Conservation (phyloP, 306 rosid genomes). For the Senna siamea region DNA sequence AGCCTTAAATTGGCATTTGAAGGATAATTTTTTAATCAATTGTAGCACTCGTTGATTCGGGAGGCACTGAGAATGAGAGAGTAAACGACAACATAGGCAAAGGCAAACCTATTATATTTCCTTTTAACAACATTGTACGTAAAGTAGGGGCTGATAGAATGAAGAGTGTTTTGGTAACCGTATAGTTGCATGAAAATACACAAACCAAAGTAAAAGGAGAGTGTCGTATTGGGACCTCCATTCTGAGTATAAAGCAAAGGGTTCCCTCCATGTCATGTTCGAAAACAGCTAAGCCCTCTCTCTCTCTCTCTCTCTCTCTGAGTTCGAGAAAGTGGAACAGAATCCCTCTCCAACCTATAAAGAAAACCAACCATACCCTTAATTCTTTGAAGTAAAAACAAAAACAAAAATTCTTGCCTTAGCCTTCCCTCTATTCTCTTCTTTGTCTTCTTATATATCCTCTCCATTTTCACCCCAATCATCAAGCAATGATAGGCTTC, state of each 20-base stretch:
- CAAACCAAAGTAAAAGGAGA: conserved; percentile 68
- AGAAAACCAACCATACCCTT: conserved; percentile 66
- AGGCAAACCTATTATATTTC: conserved; percentile 47
- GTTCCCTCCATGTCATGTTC: conserved; percentile 69
- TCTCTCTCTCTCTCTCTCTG: conserved; percentile 41
- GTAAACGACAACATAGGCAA: conserved; percentile 18
- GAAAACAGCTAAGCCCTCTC: conserved; percentile 54
- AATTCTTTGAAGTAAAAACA: conserved; percentile 42
- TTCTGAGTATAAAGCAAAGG: conserved; percentile 76
- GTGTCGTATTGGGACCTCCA: conserved; percentile 56
- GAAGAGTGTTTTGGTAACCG: conserved; percentile 59
- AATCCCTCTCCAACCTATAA: conserved; percentile 89
- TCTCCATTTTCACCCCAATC: conserved; percentile 40
- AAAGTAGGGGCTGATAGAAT: conserved; percentile 50
- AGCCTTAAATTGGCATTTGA: background rate
- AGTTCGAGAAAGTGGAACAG: conserved; percentile 67
- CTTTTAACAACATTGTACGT: conserved; percentile 57
- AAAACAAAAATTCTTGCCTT: conserved; percentile 34
- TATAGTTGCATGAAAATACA: conserved; percentile 76
- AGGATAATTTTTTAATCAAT: too few species aligned
- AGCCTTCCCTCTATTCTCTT: conserved; percentile 16
- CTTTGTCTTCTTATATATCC: conserved; percentile 31
- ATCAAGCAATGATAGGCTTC: conserved; percentile 48
- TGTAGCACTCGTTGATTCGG: too few species aligned
- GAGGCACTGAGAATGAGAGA: background rate